These are phyloP conservation scores for Clavispora fructus DNA, from an alignment of 805 yeast species.

Conservation along the genomic window DNA sequence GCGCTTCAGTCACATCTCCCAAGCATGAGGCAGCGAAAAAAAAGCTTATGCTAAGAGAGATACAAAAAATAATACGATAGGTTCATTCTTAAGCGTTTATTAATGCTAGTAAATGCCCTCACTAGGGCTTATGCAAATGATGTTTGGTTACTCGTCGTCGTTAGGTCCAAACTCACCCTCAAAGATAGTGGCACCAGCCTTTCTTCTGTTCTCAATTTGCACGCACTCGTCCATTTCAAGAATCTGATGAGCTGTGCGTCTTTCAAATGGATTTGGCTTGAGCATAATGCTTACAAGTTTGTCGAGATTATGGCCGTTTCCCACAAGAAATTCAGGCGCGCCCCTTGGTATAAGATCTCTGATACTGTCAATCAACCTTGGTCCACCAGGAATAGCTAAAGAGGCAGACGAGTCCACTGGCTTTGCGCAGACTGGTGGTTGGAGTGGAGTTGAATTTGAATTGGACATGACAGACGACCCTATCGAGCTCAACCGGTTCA, in stretches of 20 bases:
- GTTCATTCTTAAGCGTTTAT: neutral
- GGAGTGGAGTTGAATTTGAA: constrained; percentile 1
- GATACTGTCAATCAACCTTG: constrained; percentile 15
- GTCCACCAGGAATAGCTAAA: neutral
- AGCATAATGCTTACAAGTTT: constrained; percentile 83
- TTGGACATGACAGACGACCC: constrained; percentile 1
- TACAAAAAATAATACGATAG: neutral
- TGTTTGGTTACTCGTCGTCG: constrained; percentile 12
- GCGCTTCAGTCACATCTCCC: neutral
- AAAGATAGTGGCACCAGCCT: constrained; percentile 89
- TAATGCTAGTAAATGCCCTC: neutral
- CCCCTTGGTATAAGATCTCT: constrained; percentile 57
- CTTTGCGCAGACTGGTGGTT: neutral
- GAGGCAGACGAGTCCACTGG: neutral
- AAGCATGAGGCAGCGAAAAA: neutral
- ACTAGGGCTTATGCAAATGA: constrained; percentile 1
- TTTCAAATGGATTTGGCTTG: constrained; percentile 67
- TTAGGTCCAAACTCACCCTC: constrained; percentile 93
- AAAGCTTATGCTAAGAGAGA: neutral
- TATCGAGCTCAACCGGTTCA: constrained; percentile 1
- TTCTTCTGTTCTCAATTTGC: constrained; percentile 72
- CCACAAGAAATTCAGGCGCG: constrained; percentile 81
- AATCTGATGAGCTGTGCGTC: constrained; percentile 80
- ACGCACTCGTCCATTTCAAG: constrained; percentile 67
- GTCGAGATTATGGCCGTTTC: constrained; percentile 57